These are phyloP conservation scores for Mrakiaceae sp. DNA, from an alignment of 1,284 basidiomycete genomes.

Conservation along the genomic window DNA sequence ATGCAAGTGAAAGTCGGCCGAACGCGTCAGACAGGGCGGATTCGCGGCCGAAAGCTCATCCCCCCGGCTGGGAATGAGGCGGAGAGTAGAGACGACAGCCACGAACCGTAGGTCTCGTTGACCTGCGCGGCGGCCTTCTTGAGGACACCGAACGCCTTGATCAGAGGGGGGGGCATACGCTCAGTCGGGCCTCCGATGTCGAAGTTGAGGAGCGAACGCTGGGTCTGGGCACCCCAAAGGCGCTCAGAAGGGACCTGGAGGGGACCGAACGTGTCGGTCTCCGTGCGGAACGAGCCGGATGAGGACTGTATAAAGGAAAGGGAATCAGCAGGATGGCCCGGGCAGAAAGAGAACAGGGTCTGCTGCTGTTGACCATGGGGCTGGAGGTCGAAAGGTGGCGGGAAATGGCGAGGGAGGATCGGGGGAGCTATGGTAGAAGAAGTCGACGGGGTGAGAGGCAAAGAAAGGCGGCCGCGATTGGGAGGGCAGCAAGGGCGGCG, in stretches of 20 bases:
- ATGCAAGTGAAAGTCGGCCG: too few species aligned
- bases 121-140: constrained; percentile 95
- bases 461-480: not conserved
- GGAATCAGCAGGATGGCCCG: not conserved
- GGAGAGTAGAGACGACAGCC: not conserved
- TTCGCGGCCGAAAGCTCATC: not conserved
- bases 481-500: too few species aligned
- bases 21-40: too few species aligned
- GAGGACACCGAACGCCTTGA: constrained; percentile 94
- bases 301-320: not conserved
- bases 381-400: not conserved
- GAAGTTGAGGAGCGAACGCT: constrained; percentile 96
- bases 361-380: not conserved
- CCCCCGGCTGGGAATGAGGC: not conserved
- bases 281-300: constrained; percentile 12
- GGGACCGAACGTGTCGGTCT: constrained; percentile 24
- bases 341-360: not conserved
- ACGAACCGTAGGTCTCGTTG: constrained; percentile 64
- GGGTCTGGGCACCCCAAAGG: constrained; percentile 99
- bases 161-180: constrained; percentile 83
- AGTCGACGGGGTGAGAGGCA: not conserved
- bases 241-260: constrained; percentile 86
- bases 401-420: not conserved
- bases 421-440: not conserved
- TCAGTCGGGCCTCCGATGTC: constrained; percentile 94